A percentile compares a stretch with the other conserved stretches of the same genome.
phyloP scores from a whole-genome alignment of 805 yeast species.

The Candida nitratophila region DNA sequence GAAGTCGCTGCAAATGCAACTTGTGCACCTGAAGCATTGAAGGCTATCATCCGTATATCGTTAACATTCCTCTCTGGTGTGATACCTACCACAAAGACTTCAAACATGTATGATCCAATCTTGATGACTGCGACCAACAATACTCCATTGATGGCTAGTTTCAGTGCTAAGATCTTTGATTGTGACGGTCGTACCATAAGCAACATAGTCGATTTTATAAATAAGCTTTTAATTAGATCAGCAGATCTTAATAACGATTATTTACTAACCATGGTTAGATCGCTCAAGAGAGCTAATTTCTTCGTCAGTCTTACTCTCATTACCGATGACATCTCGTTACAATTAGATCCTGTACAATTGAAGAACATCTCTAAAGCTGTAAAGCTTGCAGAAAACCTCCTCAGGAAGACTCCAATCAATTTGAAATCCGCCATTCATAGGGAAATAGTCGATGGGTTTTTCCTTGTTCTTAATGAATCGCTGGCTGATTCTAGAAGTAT shows the following conservation, averaged over 20 bases:
- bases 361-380: slow-evolving; percentile 19
- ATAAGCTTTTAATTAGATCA: slow-evolving; percentile 36
- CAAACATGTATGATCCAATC: slow-evolving; percentile 15
- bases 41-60: slow-evolving; percentile 20
- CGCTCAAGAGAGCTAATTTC: slow-evolving; percentile 40
- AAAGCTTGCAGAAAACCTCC: slow-evolving; percentile 29
- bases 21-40: slow-evolving; percentile 18
- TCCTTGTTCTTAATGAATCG: slow-evolving; percentile 31
- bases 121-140: slow-evolving; percentile 26
- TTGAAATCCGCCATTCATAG: slow-evolving; percentile 32
- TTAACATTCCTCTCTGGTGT: slow-evolving; percentile 36
- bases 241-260: slow-evolving; percentile 33
- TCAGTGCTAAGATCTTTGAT: slow-evolving; percentile 34
- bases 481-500: slow-evolving; percentile 32
- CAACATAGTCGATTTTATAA: slow-evolving; percentile 37
- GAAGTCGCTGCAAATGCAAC: slow-evolving; percentile 12
- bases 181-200: slow-evolving; percentile 37
- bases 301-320: slow-evolving; percentile 35
- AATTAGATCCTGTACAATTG: slow-evolving; percentile 8
- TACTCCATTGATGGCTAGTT: slow-evolving; percentile 32
- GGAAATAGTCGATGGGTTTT: slow-evolving; percentile 32
- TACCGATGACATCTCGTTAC: slow-evolving; percentile 25
- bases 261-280: slow-evolving; percentile 36
- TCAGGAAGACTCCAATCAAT: slow-evolving; percentile 30
- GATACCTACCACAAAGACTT: slow-evolving; percentile 31